These are phyloP conservation scores for Chlorencoelia australis DNA, from an alignment of 2,329 filamentous ascomycete species.

Conservation along the genomic window DNA sequence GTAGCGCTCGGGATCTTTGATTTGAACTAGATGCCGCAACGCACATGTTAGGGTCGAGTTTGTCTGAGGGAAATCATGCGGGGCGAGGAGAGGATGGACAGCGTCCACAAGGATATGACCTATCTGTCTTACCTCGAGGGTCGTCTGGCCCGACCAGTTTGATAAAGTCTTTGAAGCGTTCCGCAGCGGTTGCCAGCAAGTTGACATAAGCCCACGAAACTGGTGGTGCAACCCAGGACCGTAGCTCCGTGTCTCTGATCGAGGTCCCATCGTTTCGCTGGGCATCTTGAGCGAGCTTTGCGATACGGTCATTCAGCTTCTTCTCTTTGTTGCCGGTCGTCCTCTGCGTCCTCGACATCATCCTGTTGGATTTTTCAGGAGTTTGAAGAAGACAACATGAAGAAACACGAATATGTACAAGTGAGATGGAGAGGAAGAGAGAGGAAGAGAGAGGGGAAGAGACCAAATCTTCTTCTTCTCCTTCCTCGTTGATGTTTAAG, in stretches of 20 bases:
- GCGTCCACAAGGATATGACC: background rate
- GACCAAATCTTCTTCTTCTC: no score
- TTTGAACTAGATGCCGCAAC: background rate
- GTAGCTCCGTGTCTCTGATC: conserved; percentile 2
- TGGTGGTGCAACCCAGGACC: conserved; percentile 1
- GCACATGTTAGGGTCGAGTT: background rate
- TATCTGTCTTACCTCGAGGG: conserved; percentile 1
- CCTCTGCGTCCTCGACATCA: background rate
- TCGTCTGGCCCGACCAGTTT: conserved; percentile 1
- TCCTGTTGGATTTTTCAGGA: no score
- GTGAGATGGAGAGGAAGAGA: no score
- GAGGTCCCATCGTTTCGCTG: conserved; percentile 1
- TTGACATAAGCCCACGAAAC: conserved; percentile 2
- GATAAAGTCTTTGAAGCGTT: conserved; percentile 2
- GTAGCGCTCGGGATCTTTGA: background rate
- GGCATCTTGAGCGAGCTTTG: conserved; percentile 2
- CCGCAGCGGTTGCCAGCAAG: background rate
- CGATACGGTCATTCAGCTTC: background rate
- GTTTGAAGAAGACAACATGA: no score
- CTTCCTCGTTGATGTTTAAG: no score
- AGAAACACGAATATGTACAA: no score
- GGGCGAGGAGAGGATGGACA: background rate
- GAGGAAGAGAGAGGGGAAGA: no score
- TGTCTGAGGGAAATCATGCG: background rate
- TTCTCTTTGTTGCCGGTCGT: background rate